These are phyloP conservation scores for Ascomycota sp. DNA, from an alignment of 2,329 filamentous ascomycete species.

Conservation along the genomic window DNA sequence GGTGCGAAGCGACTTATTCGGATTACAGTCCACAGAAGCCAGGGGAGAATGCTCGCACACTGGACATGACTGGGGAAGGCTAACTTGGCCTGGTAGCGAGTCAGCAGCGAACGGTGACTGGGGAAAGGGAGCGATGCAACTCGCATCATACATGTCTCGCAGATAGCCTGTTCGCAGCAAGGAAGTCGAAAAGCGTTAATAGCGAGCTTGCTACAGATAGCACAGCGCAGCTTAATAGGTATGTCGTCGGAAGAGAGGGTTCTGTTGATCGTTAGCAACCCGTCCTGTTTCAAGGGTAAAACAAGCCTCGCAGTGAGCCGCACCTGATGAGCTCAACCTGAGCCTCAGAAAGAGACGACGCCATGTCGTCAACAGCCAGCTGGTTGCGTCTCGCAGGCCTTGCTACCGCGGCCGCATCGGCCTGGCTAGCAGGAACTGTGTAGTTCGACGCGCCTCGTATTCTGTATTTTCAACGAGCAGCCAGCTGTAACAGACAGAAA, in stretches of 20 bases:
- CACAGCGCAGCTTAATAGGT: conserved; percentile 90
- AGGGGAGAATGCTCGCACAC: conserved; percentile 86
- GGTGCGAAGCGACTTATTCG: conserved; percentile 76
- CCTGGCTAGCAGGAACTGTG: too few relatives aligned
- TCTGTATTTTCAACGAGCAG: too few relatives aligned
- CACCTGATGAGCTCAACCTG: conserved; percentile 40
- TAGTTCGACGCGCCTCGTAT: too few relatives aligned
- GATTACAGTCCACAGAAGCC: conserved; percentile 66
- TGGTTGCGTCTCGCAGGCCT: too few relatives aligned
- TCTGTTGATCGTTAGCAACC: conserved; percentile 22
- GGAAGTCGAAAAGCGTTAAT: conserved; percentile 79
- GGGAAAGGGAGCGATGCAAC: too few relatives aligned
- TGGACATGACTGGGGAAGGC: conserved; percentile 61
- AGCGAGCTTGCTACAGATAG: conserved; percentile 77
- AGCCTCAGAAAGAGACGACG: conserved; percentile 21
- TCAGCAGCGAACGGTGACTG: background rate
- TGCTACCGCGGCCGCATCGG: conserved; percentile 4
- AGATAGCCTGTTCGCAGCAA: conserved; percentile 91
- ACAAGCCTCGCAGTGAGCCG: conserved; percentile 3
- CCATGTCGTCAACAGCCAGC: conserved; percentile 12
- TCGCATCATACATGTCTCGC: conserved; percentile 58
- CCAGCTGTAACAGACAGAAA: too few relatives aligned
- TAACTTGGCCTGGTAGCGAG: conserved; percentile 42
- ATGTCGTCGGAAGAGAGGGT: conserved; percentile 66
- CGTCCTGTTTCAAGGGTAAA: background rate